Evolutionary conservation across 148 eudicot genomes (phyloP), one percentile per base, ranked within the genome.

Genomic region (Rhododendron simsii): DNA sequence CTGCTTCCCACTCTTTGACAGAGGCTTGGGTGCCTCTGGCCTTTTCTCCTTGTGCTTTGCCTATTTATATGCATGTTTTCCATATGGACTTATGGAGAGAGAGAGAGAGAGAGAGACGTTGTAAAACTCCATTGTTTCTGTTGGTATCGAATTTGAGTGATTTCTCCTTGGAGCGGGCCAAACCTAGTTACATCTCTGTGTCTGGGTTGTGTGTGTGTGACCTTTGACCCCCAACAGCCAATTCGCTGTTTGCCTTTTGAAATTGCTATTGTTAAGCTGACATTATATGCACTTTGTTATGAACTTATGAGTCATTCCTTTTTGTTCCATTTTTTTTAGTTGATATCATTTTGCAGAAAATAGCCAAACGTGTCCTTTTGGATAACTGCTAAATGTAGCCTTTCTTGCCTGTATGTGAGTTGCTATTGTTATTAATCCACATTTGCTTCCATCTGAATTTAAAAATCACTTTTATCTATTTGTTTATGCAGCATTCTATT

Each of bases 401-500:
- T 61, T 28, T 82, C 44, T 45, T 83, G 78, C 44, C 23, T 14
- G 5, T 45, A 65, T 63, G 12, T 45, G 20, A 47, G 26, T 45
- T 51, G 20, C 41, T 28, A 82, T 82, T n/a, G 21, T 81, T n/a
- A 39, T 73, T 13, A 39, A 51, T 51, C 7, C 0, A 4, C 45
- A 2, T 3, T 65, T 67, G 76, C 30, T 21, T 86, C 20, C 18
- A 71, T 50, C 14, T 79, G 21, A 30, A 51, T 26, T 48, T 57
- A 57, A 57, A 57, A 18, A 13, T 28, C 83, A 74, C 26, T 65
- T 45, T 26, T 59, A 82, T 53, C 75, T 26, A 88, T 28, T 78
- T 44, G 53, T 8, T 88, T 76, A 37, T 86, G 91, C 95, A 95
- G 98, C 99, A 97, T 91, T 97, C 98, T 8, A 85, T 97, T 87